These are phyloP conservation scores for Rhizoclosmatium sp. DNA, from an alignment of 192 early-diverging fungal species.

Conservation along the genomic window DNA sequence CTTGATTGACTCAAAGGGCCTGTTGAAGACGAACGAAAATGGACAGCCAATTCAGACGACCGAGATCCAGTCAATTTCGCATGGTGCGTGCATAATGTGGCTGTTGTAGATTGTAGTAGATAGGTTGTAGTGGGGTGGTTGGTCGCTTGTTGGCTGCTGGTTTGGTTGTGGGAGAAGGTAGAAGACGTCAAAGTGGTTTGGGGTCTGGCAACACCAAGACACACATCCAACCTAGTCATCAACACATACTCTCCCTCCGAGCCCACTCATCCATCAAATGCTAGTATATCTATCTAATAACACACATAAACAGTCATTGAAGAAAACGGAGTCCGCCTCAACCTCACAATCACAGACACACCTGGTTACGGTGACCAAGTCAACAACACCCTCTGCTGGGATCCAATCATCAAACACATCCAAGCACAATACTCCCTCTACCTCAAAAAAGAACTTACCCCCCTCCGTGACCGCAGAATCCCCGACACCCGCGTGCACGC, in stretches of 20 bases:
- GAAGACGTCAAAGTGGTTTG: too few relatives aligned
- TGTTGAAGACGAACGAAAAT: slow-evolving; percentile 79
- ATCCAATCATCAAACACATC: slow-evolving; percentile 98
- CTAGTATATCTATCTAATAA: not conserved
- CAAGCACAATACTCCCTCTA: slow-evolving; percentile 98
- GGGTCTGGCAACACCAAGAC: too few relatives aligned
- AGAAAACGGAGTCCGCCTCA: slow-evolving; percentile 93
- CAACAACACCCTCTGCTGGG: slow-evolving; percentile 99
- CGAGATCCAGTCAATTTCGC: slow-evolving; percentile 90
- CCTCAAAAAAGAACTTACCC: slow-evolving; percentile 85
- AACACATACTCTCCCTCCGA: too few relatives aligned
- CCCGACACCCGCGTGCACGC: slow-evolving; percentile 95
- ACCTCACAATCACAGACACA: slow-evolving; percentile 96
- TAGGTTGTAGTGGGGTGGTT: too few relatives aligned
- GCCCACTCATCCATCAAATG: too few relatives aligned
- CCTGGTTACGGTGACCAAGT: slow-evolving; percentile 99
- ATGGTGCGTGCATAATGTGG: slow-evolving; percentile 59
- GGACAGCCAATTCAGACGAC: slow-evolving; percentile 83
- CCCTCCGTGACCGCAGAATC: slow-evolving; percentile 85
- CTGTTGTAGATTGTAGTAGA: not conserved
- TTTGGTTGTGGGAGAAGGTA: too few relatives aligned
- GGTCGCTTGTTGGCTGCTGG: too few relatives aligned
- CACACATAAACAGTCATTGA: slow-evolving; percentile 71
- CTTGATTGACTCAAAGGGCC: slow-evolving; percentile 91
- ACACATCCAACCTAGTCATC: too few relatives aligned